Conservation (phyloP, 1,139 yeast genomes). For the Pichia sp. region DNA sequence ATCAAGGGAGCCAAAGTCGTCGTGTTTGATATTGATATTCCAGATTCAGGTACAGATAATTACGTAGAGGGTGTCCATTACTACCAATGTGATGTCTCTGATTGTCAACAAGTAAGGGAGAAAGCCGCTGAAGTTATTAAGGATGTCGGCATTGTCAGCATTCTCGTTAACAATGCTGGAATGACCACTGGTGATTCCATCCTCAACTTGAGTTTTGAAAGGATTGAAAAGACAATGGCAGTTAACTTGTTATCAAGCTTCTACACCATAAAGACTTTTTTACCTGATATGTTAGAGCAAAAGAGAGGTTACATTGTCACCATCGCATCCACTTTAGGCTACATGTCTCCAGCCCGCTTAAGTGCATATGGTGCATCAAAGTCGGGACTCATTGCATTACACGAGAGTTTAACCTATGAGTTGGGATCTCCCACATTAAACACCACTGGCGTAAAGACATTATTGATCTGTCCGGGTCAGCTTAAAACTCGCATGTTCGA, state of each 20-base stretch:
- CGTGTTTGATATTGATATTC: slow-evolving; percentile 53
- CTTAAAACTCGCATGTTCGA: slow-evolving; percentile 64
- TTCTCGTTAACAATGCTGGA: slow-evolving; percentile 81
- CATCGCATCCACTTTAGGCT: slow-evolving; percentile 77
- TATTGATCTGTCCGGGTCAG: slow-evolving; percentile 85
- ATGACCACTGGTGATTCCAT: slow-evolving; percentile 54
- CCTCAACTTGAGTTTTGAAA: slow-evolving; percentile 44
- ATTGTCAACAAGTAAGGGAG: slow-evolving; percentile 34
- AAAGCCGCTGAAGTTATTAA: slow-evolving; percentile 33
- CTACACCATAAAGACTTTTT: slow-evolving; percentile 58
- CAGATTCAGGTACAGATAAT: slow-evolving; percentile 27
- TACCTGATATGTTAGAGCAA: slow-evolving; percentile 62
- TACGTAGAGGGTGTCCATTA: slow-evolving; percentile 41
- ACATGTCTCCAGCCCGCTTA: slow-evolving; percentile 73
- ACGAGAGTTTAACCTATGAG: slow-evolving; percentile 73
- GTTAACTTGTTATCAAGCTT: slow-evolving; percentile 67
- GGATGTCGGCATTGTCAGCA: slow-evolving; percentile 54
- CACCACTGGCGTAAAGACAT: slow-evolving; percentile 49
- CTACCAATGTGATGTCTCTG: slow-evolving; percentile 63
- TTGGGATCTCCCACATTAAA: slow-evolving; percentile 46
- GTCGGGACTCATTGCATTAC: slow-evolving; percentile 77
- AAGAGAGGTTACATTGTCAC: slow-evolving; percentile 74
- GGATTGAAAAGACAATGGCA: slow-evolving; percentile 52
- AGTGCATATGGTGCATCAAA: slow-evolving; percentile 87
- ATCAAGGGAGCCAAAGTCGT: slow-evolving; percentile 43